These are phyloP conservation scores for Pythium phragmitis DNA, from an alignment of 352 stramenopile species.

Conservation along the genomic window DNA sequence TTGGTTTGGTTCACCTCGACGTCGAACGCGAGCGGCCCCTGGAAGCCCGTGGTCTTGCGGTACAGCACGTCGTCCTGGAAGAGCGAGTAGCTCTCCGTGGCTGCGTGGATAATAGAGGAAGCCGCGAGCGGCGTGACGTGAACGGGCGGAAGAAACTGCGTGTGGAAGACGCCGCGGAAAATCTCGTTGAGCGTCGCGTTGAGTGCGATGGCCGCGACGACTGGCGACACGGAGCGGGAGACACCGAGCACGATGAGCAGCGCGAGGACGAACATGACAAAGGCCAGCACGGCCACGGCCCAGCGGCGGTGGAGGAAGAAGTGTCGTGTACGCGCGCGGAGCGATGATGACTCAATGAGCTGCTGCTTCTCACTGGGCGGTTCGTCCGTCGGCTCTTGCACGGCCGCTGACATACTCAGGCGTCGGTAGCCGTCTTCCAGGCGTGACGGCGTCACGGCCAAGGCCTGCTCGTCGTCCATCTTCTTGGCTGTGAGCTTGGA, in stretches of 20 bases:
- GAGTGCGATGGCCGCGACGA: constrained; percentile 36
- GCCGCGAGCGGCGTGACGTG: background rate
- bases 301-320: background rate
- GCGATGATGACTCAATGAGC: too few relatives aligned
- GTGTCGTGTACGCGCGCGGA: too few relatives aligned
- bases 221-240: background rate
- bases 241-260: background rate
- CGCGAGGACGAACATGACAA: background rate
- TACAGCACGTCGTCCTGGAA: too few relatives aligned
- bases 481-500: too few relatives aligned
- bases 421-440: too few relatives aligned
- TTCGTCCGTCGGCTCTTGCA: background rate
- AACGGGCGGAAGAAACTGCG: constrained; percentile 12
- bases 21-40: constrained; percentile 40
- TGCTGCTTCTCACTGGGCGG: background rate
- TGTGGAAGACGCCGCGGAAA: constrained; percentile 25
- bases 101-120: background rate
- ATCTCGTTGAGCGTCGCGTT: constrained; percentile 47
- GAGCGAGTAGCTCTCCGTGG: too few relatives aligned
- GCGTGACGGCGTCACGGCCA: too few relatives aligned
- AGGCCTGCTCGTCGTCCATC: too few relatives aligned
- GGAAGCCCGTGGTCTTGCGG: background rate
- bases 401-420: background rate
- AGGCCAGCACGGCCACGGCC: background rate
- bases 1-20: constrained; percentile 34